Evolutionary conservation across 305 asterid genomes (phyloP).

Genomic region (Nicotiana rustica): DNA sequence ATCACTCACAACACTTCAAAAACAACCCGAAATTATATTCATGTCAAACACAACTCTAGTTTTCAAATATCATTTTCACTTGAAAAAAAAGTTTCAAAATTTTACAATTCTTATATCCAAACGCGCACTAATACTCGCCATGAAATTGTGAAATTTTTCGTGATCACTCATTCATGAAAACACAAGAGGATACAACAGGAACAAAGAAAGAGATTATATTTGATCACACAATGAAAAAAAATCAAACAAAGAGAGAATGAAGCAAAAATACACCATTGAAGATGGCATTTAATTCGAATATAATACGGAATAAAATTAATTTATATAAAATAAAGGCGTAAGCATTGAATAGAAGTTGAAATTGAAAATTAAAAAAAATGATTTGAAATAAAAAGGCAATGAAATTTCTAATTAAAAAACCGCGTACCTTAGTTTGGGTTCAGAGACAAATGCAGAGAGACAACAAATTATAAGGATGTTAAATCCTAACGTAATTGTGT

Average conservation of each 20-base stretch:
- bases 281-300: neutral
- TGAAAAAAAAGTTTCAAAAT: too few species aligned
- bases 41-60: too few species aligned
- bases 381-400: neutral
- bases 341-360: neutral
- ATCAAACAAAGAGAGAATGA: neutral
- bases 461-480: neutral
- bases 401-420: too few species aligned
- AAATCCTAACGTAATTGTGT: conserved; percentile 31
- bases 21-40: too few species aligned
- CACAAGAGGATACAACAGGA: neutral
- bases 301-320: neutral
- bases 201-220: neutral
- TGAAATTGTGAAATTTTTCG: neutral
- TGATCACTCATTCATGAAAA: neutral
- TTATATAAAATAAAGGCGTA: neutral
- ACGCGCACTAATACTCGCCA: neutral
- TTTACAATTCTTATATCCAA: too few species aligned
- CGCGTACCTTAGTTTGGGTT: neutral
- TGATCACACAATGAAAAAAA: neutral
- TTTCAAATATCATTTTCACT: too few species aligned
- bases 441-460: neutral
- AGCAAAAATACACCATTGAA: neutral
- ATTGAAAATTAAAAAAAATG: too few species aligned
- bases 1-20: too few species aligned